Evolutionary conservation across 2,329 filamentous ascomycete genomes (phyloP), one percentile per base, ranked within the genome.

Genomic region (Fusarium sp.): DNA sequence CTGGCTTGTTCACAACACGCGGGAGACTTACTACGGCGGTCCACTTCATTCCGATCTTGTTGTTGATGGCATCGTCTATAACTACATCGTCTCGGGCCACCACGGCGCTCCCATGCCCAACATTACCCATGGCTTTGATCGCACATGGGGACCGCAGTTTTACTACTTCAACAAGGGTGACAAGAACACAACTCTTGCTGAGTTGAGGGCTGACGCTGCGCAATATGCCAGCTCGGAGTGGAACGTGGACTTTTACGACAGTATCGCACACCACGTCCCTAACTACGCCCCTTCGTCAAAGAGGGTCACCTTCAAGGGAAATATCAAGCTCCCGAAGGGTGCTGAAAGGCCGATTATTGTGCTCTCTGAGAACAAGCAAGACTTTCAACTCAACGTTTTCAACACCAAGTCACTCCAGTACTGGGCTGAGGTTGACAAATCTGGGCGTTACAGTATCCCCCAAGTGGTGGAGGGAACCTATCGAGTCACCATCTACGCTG

Each of bases 61-160:
- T 0, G 90, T 91, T 0, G 90, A 92, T 67, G 90, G 90, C 0
- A 91, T 91, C 35, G 86, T 92, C 0, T 91, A 92, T 75, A 91
- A 92, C 71, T 92, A 92, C 74, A 86, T 79, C 79, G 86, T 88
- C 0, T 89, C 87, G 0, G 91, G 91, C 36, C 90, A 91, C 71
- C 89, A 92, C 56, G 89, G 90, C 1, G 88, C 89, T 54, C 87
- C 88, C 5, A 89, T 88, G 29, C 90, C 90, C 10, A 91, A 91
- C 70, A 91, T 92, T 75, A 90, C 88, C 0, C 80, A 90, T 73
- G 90, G 90, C 0, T 91, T 91, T 70, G 90, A 92, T 71, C 85
- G 90, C 1, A 92, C 90, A 0, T 91, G 91, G 76, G 90, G 90
- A 0, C 90, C 90, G 54, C 87, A 89, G 75, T 91, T 86, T 72